phyloP scores from a whole-genome alignment of 1,284 basidiomycete genomes.

The Paramarasmius palmivorus region DNA sequence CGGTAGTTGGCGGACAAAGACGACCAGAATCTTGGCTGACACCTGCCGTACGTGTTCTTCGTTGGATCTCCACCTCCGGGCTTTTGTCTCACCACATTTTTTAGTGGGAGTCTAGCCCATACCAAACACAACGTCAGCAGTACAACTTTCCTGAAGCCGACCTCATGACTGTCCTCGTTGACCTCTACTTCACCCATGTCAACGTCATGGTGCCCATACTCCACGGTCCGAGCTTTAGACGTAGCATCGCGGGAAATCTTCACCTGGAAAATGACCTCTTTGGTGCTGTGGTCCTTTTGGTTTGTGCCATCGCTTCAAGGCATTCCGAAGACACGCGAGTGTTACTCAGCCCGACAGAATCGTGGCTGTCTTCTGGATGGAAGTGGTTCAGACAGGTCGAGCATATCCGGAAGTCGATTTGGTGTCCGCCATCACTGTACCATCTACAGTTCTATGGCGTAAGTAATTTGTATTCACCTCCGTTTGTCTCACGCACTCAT shows the following conservation, averaged over 20 bases:
- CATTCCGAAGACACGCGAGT: conserved; percentile 71
- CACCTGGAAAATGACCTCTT: conserved; percentile 65
- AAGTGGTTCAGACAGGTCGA: conserved; percentile 71
- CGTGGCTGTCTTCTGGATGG: conserved; percentile 67
- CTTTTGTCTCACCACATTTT: too few species aligned
- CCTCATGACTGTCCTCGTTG: conserved; percentile 41
- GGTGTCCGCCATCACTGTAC: conserved; percentile 52
- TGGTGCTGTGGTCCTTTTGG: conserved; percentile 68
- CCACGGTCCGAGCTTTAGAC: conserved; percentile 75
- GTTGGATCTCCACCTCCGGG: too few species aligned
- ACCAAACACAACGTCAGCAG: too few species aligned
- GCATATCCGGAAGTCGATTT: conserved; percentile 42
- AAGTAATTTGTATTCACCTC: conserved; percentile 13
- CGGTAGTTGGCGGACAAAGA: too few species aligned
- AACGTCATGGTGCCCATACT: conserved; percentile 74
- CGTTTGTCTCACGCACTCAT: neutral
- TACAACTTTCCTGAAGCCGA: too few species aligned
- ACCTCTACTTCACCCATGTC: conserved; percentile 66
- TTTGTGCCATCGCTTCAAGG: conserved; percentile 77
- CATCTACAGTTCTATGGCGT: conserved; percentile 58
- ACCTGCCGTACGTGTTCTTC: too few species aligned
- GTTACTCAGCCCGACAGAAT: conserved; percentile 40
- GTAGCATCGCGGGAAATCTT: conserved; percentile 52
- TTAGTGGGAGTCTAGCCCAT: too few species aligned
- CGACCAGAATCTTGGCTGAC: too few species aligned